Base-by-base conservation (phyloP, 106 monocot species). In the Ottelia alismoides region DNA sequence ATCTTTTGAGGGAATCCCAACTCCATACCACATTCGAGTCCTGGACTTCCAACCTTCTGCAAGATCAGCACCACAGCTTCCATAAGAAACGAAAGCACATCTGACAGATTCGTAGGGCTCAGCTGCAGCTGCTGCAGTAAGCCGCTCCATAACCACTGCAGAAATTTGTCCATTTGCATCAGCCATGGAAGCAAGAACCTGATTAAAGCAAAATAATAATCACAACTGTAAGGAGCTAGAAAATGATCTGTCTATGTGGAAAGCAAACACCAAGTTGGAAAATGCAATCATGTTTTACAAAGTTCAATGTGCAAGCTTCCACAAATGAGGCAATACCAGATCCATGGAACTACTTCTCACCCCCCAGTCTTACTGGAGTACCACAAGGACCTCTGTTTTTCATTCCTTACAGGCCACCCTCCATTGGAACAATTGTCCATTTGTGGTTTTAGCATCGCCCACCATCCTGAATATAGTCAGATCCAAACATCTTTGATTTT, bases 61-160 rank as follows among this genome's bases (percentile, higher is more conserved):
- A 44, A 98, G 70, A 70, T 98, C 96, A 60, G 73, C 65, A 32
- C 56, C 61, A 73, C 82, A 85, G 49, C 85, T 98, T 3, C 96
- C 96, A 68, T 98, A 98, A 56, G 89, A 89, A 29, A 82, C 75
- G 79, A 98, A 90, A 27, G 96, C 78, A 75, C 74, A 85, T 2
- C 89, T 72, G 56, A 98, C 89, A 70, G 96, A 90, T 65, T 98
- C 96, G 66, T 82, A 98, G 47, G 96, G 96, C 60, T 98, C 96
- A n/a, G 96, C 96, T 35, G 96, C 96, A 24, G 85, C 78, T 30
- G 96, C 96, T 60, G 96, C 89, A 59, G 82, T 90, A 46, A 98
- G 78, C 2, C 89, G 85, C 52, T 98, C 96, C 96, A 98, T 90
- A 53, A 76, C 74, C 63, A 90, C 66, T 30, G 82, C 96, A 74